Evolutionary conservation across 352 stramenopile species (phyloP).

Genomic region (Globisporangium recalcitrans): DNA sequence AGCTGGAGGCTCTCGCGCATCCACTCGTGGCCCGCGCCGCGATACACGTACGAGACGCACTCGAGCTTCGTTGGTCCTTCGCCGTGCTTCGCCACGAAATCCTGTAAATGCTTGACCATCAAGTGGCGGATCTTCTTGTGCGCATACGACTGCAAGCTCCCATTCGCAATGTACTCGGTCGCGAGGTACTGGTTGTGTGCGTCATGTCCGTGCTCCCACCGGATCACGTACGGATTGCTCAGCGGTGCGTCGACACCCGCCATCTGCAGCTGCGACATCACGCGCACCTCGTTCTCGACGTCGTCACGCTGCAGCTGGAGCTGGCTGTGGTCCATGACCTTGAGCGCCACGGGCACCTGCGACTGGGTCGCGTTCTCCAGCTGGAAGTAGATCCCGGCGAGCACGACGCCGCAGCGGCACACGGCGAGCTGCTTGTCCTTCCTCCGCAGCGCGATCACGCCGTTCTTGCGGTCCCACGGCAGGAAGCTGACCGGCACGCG

Average conservation of each 20-base stretch:
- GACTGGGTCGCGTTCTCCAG: constrained; percentile 34
- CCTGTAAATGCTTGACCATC: constrained; percentile 65
- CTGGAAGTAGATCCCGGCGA: constrained; percentile 74
- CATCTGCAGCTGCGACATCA: constrained; percentile 78
- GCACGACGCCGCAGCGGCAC: constrained; percentile 75
- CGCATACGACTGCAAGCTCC: constrained; percentile 65
- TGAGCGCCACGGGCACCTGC: constrained; percentile 67
- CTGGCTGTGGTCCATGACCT: constrained; percentile 75
- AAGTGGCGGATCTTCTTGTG: constrained; percentile 65
- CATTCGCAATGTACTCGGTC: constrained; percentile 79
- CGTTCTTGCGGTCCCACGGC: constrained; percentile 58
- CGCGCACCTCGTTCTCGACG: constrained; percentile 72
- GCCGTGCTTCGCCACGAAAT: constrained; percentile 56
- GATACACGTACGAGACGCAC: constrained; percentile 78
- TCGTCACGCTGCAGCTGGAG: constrained; percentile 72
- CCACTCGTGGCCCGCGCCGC: constrained; percentile 66
- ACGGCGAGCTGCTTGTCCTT: constrained; percentile 60
- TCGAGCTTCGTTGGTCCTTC: constrained; percentile 65
- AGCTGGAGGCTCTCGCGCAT: constrained; percentile 65
- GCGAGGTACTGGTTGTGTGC: constrained; percentile 75
- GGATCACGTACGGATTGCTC: constrained; percentile 65
- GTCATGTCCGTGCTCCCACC: constrained; percentile 73
- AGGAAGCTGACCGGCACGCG: constrained; percentile 57
- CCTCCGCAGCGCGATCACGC: constrained; percentile 69
- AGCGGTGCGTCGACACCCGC: constrained; percentile 67